phyloP scores from a whole-genome alignment of 2,329 filamentous ascomycete genomes.

The Colletotrichum euphorbiae region DNA sequence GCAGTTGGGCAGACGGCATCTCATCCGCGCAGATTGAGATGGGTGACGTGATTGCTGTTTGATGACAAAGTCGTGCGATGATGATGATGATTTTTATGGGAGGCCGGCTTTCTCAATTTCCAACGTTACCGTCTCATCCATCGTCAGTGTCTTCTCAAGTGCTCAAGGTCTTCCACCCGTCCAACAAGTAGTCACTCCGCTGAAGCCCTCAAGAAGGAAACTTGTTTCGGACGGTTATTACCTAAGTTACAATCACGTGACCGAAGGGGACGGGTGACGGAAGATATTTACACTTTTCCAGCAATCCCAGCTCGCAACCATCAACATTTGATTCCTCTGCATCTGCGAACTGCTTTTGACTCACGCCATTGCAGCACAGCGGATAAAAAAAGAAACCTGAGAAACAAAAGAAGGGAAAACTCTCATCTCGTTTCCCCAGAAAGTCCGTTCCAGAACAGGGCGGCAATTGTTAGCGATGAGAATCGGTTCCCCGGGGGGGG shows the following conservation, averaged over 20 bases:
- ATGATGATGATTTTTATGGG: neutral
- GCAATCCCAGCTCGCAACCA: conserved; percentile 14
- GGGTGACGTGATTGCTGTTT: conserved; percentile 33
- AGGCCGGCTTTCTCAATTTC: neutral
- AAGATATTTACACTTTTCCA: conserved; percentile 22
- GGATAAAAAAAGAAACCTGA: neutral
- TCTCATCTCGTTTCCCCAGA: conserved; percentile 12
- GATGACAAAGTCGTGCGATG: conserved; percentile 29
- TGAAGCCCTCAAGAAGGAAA: conserved; percentile 8
- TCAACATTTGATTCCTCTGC: neutral
- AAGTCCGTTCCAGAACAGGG: neutral
- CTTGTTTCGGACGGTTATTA: conserved; percentile 24
- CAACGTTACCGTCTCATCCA: neutral
- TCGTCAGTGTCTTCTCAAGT: neutral
- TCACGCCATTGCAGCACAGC: neutral
- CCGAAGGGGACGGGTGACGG: conserved; percentile 13
- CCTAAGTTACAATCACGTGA: too few species aligned
- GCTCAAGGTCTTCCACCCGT: neutral
- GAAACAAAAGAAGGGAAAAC: neutral
- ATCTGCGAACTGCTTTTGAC: conserved; percentile 22
- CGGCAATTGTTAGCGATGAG: conserved; percentile 7
- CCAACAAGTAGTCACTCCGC: neutral
- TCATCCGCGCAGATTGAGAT: neutral
- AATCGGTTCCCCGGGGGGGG: too few species aligned
- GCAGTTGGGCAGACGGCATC: conserved; percentile 1